Evolutionary conservation across 176 grass and related monocot species (phyloP).

Genomic region (Lolium multiflorum): DNA sequence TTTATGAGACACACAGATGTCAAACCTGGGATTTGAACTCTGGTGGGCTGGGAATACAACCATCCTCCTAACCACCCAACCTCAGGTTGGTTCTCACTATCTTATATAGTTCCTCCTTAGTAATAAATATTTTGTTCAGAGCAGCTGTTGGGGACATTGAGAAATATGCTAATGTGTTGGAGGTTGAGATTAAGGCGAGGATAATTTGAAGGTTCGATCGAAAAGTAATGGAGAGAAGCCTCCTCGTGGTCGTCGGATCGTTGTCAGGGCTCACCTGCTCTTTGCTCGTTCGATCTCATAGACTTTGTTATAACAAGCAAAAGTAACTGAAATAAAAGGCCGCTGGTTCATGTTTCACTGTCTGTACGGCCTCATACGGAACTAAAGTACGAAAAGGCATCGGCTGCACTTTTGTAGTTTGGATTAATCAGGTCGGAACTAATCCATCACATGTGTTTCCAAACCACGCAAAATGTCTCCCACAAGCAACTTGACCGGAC

Average conservation of each 20-base stretch:
- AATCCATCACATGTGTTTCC: background rate
- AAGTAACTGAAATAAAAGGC: background rate
- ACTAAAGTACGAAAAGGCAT: slow-evolving; percentile 3
- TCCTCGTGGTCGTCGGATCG: background rate
- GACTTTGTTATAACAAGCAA: background rate
- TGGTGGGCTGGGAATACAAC: too few species aligned
- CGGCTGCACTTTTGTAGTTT: background rate
- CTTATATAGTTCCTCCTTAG: too few species aligned
- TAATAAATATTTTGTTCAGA: too few species aligned
- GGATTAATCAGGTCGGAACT: background rate
- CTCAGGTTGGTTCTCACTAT: too few species aligned
- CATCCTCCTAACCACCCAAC: too few species aligned
- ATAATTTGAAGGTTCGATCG: background rate
- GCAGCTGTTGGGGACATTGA: background rate
- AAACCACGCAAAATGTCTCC: background rate
- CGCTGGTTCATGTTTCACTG: background rate
- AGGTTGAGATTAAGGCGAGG: background rate
- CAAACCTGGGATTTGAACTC: too few species aligned
- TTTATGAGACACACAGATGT: too few species aligned
- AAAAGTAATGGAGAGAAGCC: background rate
- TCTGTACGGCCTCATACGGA: slow-evolving; percentile 1
- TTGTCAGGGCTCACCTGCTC: background rate
- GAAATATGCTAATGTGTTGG: background rate
- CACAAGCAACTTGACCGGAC: slow-evolving; percentile 21
- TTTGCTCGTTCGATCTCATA: background rate